Base-by-base conservation (phyloP, 805 yeast species). In the Pichia cephalocereana region DNA sequence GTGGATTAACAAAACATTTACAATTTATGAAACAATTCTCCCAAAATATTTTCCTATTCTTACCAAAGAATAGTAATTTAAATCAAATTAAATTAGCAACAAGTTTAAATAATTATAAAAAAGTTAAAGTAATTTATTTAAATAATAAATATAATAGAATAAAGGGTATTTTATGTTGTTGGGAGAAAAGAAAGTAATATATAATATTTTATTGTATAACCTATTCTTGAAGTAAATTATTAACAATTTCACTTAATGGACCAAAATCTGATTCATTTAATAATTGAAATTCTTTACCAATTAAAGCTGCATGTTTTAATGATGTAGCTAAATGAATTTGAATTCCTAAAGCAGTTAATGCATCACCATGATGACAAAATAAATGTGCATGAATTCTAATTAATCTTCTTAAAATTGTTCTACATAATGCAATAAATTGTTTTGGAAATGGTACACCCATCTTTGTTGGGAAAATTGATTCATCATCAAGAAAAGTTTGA, bases 291-390 rank as follows among this genome's bases (percentile, higher is more conserved):
- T 93, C 95, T 57, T 79, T 83, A 47, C 87, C 78, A 64, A 93
- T 91, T 53, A 91, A 71, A 28, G 89, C 88, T 61, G 89, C 93
- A 64, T 91, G 99, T 68, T 95, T 93, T 59, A 91, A 79, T 59
- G 96, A 84, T 7, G 99, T 91, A 63, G 93, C 93, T 55, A 91
- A 73, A 58, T 91, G 96, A 12, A 95, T 85, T 64, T 90, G 96
- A 57, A 91, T 70, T 2, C 96, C 96, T 56, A 93, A 72, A 63
- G 90, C 98, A 39, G 89, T 79, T 49, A 93, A 86, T 66, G 91
- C 96, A 62, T 89, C 96, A 66, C 93, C 91, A 65, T 93, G 99
- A 62, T 93, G 98, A 62, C 99, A 93, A 66, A 93, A 93, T 41
- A 93, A 86, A 67, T 93, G 99, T 1, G 99, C 98, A 61, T 93